phyloP scores from a whole-genome alignment of 2,329 filamentous ascomycete genomes.

The Alternaria sp. region DNA sequence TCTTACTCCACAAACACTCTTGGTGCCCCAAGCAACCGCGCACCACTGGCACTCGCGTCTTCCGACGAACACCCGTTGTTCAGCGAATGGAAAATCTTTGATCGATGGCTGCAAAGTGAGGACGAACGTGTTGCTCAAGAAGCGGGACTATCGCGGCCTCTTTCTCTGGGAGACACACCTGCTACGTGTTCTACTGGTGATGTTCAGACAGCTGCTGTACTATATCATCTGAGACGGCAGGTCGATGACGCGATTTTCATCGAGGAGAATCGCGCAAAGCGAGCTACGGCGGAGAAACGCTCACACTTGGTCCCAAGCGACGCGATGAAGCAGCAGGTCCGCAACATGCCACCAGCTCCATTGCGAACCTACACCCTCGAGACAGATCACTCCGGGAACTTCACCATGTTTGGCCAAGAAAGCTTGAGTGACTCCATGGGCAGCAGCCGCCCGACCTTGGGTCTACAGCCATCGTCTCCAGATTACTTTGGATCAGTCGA shows the following conservation, averaged over 20 bases:
- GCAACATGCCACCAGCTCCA: slow-evolving; percentile 33
- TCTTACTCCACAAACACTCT: slow-evolving; percentile 33
- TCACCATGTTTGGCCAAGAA: slow-evolving; percentile 20
- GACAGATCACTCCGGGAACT: slow-evolving; percentile 28
- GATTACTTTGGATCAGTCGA: slow-evolving; percentile 25
- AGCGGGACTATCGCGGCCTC: slow-evolving; percentile 20
- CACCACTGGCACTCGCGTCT: slow-evolving; percentile 28
- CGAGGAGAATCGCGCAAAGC: slow-evolving; percentile 41
- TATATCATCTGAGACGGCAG: slow-evolving; percentile 37
- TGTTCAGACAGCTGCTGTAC: slow-evolving; percentile 32
- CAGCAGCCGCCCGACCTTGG: slow-evolving; percentile 20
- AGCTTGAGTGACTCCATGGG: slow-evolving; percentile 18
- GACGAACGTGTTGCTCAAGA: slow-evolving; percentile 36
- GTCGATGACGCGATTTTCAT: slow-evolving; percentile 41
- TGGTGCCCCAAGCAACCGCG: slow-evolving; percentile 19
- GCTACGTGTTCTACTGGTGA: slow-evolving; percentile 24
- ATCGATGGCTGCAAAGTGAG: slow-evolving; percentile 35
- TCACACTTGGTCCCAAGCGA: slow-evolving; percentile 39
- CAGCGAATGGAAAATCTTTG: slow-evolving; percentile 41
- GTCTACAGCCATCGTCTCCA: slow-evolving; percentile 14
- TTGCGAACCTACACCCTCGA: slow-evolving; percentile 36
- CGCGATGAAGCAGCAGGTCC: slow-evolving; percentile 35
- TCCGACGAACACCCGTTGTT: slow-evolving; percentile 40
- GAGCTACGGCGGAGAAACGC: slow-evolving; percentile 29
- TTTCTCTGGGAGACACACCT: slow-evolving; percentile 31